A percentile compares a stretch with the other conserved stretches of the same genome.
These are phyloP conservation scores for Solanum okadae DNA, from an alignment of 257 asterid species.

Conservation along the genomic window DNA sequence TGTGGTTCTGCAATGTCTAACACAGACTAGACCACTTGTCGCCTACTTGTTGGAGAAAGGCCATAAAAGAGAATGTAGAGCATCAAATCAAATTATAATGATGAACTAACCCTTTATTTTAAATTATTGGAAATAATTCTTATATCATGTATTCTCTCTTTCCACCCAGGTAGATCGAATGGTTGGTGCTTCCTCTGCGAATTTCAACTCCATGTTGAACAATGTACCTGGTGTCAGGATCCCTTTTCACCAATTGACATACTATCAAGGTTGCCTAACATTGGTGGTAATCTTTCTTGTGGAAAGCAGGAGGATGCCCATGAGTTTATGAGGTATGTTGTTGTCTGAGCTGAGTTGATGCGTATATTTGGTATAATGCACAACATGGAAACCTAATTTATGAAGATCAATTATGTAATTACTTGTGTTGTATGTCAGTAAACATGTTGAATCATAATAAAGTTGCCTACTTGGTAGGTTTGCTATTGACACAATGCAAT, in stretches of 20 bases:
- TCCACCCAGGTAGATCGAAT: slow-evolving; percentile 50
- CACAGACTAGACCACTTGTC: slow-evolving; percentile 77
- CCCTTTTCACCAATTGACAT: slow-evolving; percentile 90
- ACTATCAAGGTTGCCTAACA: slow-evolving; percentile 70
- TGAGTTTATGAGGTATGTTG: slow-evolving; percentile 84
- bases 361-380: neutral
- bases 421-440: neutral
- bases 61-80: slow-evolving; percentile 61
- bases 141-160: slow-evolving; percentile 3
- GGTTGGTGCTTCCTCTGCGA: slow-evolving; percentile 96
- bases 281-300: slow-evolving; percentile 88
- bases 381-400: neutral
- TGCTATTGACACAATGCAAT: slow-evolving; percentile 96
- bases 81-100: neutral
- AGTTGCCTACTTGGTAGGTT: slow-evolving; percentile 40
- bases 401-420: neutral
- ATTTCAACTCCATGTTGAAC: slow-evolving; percentile 70
- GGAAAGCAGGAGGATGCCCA: slow-evolving; percentile 99
- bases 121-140: neutral
- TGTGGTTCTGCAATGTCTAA: slow-evolving; percentile 86
- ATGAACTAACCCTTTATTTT: neutral
- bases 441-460: neutral
- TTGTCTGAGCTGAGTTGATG: neutral
- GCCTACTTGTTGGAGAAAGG: slow-evolving; percentile 82
- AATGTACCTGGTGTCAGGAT: slow-evolving; percentile 36